Percentiles rank a stretch among this genome's conserved stretches.
Conservation (phyloP, 2,329 filamentous ascomycete genomes). For the Colletotrichum sp. region DNA sequence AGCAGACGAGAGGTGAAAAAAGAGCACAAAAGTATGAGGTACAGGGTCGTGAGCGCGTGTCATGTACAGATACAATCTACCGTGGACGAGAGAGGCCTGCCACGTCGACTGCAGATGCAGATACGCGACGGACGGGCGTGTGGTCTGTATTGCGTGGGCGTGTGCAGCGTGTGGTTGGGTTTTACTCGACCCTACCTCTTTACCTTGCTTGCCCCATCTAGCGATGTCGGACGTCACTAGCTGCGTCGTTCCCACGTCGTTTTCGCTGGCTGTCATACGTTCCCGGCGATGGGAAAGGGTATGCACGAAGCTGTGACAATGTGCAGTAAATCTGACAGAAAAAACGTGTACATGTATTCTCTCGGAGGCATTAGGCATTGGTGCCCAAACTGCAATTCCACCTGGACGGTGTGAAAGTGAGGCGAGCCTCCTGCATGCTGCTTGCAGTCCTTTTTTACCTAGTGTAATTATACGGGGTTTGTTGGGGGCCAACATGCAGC, state of each 20-base stretch:
- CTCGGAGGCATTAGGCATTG: conserved; percentile 15
- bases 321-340: background rate
- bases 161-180: background rate
- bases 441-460: background rate
- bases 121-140: conserved; percentile 11
- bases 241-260: background rate
- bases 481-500: background rate
- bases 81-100: conserved; percentile 1
- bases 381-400: conserved; percentile 15
- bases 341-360: background rate
- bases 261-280: background rate
- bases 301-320: background rate
- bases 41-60: background rate
- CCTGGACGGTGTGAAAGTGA: conserved; percentile 6
- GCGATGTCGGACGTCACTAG: conserved; percentile 21
- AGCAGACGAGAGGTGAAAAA: background rate
- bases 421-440: conserved; percentile 9
- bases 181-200: background rate
- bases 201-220: background rate
- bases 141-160: background rate
- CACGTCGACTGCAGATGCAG: conserved; percentile 21
- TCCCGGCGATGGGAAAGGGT: background rate
- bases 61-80: conserved; percentile 2
- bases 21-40: background rate
- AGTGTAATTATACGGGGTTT: background rate